Evolutionary conservation across 345 rosid genomes (phyloP).

Genomic region (Salix suchowensis): DNA sequence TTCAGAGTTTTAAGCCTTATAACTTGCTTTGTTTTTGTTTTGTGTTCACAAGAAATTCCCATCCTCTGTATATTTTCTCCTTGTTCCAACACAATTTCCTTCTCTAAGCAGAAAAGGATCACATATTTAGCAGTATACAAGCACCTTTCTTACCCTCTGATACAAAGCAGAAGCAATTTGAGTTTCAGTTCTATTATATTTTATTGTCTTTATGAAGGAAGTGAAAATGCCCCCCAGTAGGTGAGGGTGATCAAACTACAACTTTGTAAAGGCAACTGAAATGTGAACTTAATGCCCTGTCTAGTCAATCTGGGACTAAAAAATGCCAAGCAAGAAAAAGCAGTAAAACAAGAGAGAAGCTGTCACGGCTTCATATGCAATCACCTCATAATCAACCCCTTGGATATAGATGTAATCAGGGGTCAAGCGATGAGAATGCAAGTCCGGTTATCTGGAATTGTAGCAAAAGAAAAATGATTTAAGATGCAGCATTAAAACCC

Average conservation of each 20-base stretch:
- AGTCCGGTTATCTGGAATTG: conserved; percentile 60
- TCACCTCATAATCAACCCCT: conserved; percentile 72
- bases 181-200: neutral
- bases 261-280: neutral
- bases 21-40: neutral
- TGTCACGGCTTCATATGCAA: neutral
- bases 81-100: neutral
- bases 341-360: neutral
- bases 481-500: neutral
- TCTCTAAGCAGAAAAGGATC: neutral
- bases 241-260: neutral
- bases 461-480: conserved; percentile 9
- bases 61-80: neutral
- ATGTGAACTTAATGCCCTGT: neutral
- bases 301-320: neutral
- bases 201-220: neutral
- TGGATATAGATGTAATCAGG: conserved; percentile 54
- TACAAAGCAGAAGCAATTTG: neutral
- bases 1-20: neutral
- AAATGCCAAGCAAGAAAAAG: neutral
- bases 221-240: neutral
- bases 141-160: neutral
- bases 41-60: neutral
- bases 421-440: conserved; percentile 53
- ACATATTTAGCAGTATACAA: neutral